Base-by-base conservation (phyloP, 352 stramenopile species). In the Lagenidium sp. region DNA sequence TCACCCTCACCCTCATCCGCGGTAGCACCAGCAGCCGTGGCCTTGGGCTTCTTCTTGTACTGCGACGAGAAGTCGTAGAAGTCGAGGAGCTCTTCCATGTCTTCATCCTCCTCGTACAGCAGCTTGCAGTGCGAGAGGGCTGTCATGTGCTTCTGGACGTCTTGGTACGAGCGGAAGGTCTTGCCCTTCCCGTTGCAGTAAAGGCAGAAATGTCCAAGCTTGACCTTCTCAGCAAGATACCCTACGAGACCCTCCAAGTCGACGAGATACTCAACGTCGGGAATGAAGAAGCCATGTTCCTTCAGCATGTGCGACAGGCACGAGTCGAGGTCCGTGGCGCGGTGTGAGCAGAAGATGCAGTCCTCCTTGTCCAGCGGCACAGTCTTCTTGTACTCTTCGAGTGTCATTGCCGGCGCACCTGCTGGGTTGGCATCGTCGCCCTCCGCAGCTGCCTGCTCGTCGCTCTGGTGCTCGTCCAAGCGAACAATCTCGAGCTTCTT, bases 191-290 rank as follows among this genome's bases (percentile, higher is more conserved):
- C 80, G 53, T 98, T 94, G 61, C 95, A 98, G 60, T 96, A 98
- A 38, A 98, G 65, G 54, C 95, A 98, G 40, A 87, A 84, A 41
- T 96, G 89, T 12, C 93, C 93, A 2, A 97, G 62, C 60, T 97
- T 97, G 51, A 98, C 85, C 62, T 98, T 98, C 63, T 98, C 88
- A 6, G 89, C 80, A 53, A 95, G 73, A 64, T 98, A 98, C 34
- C 69, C 72, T 2, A 98, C 53, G 18, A 98, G 62, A 0, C 93
- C 94, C 50, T 95, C 71, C 10, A 92, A 32, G 55, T 98, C 91
- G 6, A 77, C 57, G 21, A 96, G 55, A 57, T 90, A 98, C 54
- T 98, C 91, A 30, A 85, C 56, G 56, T 98, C 94, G 4, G 95
- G 95, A 30, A 98, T 73, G 63, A 96, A 97, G 60, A 98, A 98